phyloP scores from a whole-genome alignment of 2,329 filamentous ascomycete genomes.

The Calonectria naviculata region DNA sequence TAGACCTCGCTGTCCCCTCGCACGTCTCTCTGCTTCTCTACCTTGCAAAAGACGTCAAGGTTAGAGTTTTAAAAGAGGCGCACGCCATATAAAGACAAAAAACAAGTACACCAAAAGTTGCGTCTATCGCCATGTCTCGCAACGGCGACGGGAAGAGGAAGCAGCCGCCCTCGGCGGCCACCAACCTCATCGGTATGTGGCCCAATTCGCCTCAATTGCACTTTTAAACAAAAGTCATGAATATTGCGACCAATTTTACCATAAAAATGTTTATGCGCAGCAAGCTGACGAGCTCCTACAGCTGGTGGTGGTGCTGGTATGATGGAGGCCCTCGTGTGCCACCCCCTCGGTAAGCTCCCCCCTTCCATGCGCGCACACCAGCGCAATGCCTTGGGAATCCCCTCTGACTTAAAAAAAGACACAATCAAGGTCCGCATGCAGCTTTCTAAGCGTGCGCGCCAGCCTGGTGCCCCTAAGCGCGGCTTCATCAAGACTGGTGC shows the following conservation, averaged over 20 bases:
- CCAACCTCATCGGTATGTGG: constrained; percentile 86
- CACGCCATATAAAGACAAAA: background rate
- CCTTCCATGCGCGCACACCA: constrained; percentile 14
- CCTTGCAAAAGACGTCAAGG: background rate
- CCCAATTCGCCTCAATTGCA: constrained; percentile 10
- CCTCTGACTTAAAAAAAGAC: constrained; percentile 61
- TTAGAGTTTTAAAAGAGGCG: constrained; percentile 12
- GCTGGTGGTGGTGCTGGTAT: constrained; percentile 97
- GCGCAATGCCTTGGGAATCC: background rate
- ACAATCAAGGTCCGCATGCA: constrained; percentile 99
- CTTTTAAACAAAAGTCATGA: background rate
- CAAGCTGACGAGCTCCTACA: constrained; percentile 50
- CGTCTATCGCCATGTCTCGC: constrained; percentile 46
- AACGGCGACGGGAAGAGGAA: constrained; percentile 62
- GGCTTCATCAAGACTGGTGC: constrained; percentile 89
- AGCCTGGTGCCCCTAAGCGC: constrained; percentile 85
- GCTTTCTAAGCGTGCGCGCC: constrained; percentile 85
- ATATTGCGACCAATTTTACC: background rate
- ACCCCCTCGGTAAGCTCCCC: constrained; percentile 80
- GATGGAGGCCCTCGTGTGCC: constrained; percentile 98
- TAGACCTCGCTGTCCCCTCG: background rate
- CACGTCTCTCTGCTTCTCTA: background rate
- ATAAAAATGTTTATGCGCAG: constrained; percentile 7
- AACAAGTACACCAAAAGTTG: background rate
- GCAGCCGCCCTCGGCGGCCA: constrained; percentile 85